phyloP scores from a whole-genome alignment of 805 yeast genomes.

The Maudiozyma barnettii region DNA sequence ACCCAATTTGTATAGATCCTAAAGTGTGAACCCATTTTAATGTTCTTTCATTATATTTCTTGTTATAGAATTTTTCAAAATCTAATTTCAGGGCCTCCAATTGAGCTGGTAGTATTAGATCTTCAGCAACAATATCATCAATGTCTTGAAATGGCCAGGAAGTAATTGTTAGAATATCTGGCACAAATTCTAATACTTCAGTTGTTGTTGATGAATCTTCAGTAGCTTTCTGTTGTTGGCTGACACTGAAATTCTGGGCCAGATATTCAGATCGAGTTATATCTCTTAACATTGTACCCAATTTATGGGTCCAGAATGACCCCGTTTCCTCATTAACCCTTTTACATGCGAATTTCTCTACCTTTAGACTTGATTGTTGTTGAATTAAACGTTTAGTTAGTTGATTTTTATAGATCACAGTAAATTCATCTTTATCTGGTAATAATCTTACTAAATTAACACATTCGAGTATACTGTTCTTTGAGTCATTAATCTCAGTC shows the following conservation, averaged over 20 bases:
- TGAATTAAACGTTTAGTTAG: slow-evolving; percentile 69
- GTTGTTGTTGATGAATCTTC: neutral
- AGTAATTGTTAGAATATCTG: slow-evolving; percentile 49
- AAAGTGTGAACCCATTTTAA: slow-evolving; percentile 74
- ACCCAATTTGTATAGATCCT: slow-evolving; percentile 73
- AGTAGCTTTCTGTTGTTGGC: slow-evolving; percentile 3
- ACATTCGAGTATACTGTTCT: slow-evolving; percentile 42
- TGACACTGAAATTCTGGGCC: slow-evolving; percentile 4
- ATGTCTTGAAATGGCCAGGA: slow-evolving; percentile 57
- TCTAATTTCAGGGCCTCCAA: slow-evolving; percentile 34
- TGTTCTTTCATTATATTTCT: slow-evolving; percentile 47
- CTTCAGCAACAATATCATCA: slow-evolving; percentile 16
- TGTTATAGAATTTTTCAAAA: slow-evolving; percentile 44
- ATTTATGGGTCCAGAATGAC: slow-evolving; percentile 62
- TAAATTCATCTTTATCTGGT: slow-evolving; percentile 79
- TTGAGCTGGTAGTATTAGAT: slow-evolving; percentile 35
- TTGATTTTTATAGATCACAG: slow-evolving; percentile 74
- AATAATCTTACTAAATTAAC: slow-evolving; percentile 57
- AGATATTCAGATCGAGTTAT: slow-evolving; percentile 47
- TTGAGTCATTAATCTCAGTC: slow-evolving; percentile 28
- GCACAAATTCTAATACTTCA: slow-evolving; percentile 33
- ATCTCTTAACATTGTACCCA: slow-evolving; percentile 84
- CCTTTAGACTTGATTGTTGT: slow-evolving; percentile 41
- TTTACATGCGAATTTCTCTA: slow-evolving; percentile 60
- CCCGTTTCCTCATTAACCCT: slow-evolving; percentile 72